Evolutionary conservation across 768 basidiomycete genomes (phyloP), one percentile per base, ranked within the genome.

Genomic region (Saitozyma podzolica): DNA sequence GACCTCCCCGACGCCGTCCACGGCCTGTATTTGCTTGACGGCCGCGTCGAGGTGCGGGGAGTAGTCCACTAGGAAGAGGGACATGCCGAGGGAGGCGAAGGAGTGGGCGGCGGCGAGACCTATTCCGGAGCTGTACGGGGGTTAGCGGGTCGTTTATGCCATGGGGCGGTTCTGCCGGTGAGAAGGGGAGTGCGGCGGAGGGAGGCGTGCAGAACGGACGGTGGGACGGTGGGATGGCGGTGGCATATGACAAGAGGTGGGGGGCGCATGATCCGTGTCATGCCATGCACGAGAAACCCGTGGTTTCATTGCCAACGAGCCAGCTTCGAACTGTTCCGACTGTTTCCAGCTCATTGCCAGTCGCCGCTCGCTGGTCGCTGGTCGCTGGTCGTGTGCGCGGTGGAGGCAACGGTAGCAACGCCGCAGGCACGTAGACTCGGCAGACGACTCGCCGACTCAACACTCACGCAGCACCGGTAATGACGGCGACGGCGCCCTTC

Each of bases 381-480:
- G 2, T 29, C 29, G 2, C 29, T 29, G 29, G 29, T 29, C 29
- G 29, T 29, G 29, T 29, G 29, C 29, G 29, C 29, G 29, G 29
- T 29, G 29, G 29, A 29, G 29, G 29, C 29, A 29, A 29, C 29
- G 29, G 29, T 29, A 29, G 2, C 29, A 29, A 29, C 29, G 29
- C 2, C 29, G 29, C 29, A 47, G n/a, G 13, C 13, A 47, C 13
- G 45, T 47, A 17, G 45, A 47, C 13, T 11, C n/a, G 45, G 45
- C 11, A 17, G 6, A 47, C 13, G 13, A 17, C 45, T 13, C n/a
- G 45, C 45, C 45, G n/a, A 17, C 45, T 6, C 7, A 51, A 14
- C 47, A 73, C 74, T 72, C 65, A 76, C 74, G 68, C 74, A 14
- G 67, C 74, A 16, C 74, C 74, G 7, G 74, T 76, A 54, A 79